phyloP scores from a whole-genome alignment of 352 stramenopile genomes.

The Thalassiosira mediterranea region DNA sequence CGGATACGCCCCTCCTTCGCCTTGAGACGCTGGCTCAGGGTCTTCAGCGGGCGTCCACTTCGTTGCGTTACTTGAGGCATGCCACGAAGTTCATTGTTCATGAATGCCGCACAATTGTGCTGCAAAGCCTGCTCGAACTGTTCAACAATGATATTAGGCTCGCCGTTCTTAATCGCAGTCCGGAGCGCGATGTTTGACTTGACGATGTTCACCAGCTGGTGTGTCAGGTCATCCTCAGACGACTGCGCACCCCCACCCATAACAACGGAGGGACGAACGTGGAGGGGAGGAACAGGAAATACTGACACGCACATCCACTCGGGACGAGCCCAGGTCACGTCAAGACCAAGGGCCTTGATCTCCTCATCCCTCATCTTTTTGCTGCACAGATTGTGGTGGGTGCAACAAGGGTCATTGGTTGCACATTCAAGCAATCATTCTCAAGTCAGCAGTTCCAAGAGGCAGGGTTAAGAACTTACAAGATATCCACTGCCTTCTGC shows the following conservation, averaged over 20 bases:
- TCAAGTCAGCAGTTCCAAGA: constrained; percentile 86
- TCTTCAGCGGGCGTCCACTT: constrained; percentile 94
- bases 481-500: constrained; percentile 86
- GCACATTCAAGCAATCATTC: too few relatives aligned
- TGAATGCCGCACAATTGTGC: constrained; percentile 93
- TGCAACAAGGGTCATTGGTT: too few relatives aligned
- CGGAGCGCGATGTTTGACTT: constrained; percentile 97
- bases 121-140: constrained; percentile 99
- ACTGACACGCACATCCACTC: constrained; percentile 98
- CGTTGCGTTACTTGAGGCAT: constrained; percentile 93
- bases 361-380: constrained; percentile 97
- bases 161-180: constrained; percentile 91
- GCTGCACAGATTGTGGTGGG: too few relatives aligned
- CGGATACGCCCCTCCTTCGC: constrained; percentile 94
- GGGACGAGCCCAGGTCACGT: constrained; percentile 94
- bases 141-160: constrained; percentile 98
- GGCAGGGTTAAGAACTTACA: constrained; percentile 48
- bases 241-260: constrained; percentile 94
- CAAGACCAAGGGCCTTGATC: constrained; percentile 85
- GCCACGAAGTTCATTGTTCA: constrained; percentile 99
- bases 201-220: constrained; percentile 99
- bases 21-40: constrained; percentile 98
- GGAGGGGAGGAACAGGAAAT: constrained; percentile 98
- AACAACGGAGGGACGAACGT: constrained; percentile 97
- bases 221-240: constrained; percentile 98